Evolutionary conservation across 257 asterid genomes (phyloP).

Genomic region (Anisodus tanguticus): DNA sequence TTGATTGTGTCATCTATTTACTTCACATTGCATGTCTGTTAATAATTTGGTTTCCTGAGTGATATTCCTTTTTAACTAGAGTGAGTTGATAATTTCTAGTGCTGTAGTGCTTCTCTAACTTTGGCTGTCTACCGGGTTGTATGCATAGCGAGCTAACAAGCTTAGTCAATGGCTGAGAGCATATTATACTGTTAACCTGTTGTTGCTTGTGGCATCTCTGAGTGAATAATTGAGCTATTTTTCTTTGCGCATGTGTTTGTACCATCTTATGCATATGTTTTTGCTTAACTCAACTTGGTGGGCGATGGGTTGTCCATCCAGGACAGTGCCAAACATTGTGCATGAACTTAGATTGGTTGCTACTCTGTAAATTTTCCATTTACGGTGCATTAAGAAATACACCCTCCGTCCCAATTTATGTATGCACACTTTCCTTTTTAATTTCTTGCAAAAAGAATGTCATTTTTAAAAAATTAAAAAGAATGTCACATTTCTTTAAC

Average conservation of each 20-base stretch:
- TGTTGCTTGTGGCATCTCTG: neutral
- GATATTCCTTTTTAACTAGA: neutral
- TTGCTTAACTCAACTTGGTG: neutral
- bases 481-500: too few relatives aligned
- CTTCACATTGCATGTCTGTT: constrained; percentile 26
- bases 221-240: neutral
- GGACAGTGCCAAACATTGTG: neutral
- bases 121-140: constrained; percentile 24
- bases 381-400: neutral
- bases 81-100: constrained; percentile 21
- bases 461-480: too few relatives aligned
- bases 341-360: neutral
- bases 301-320: neutral
- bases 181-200: neutral
- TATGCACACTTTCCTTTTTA: too few relatives aligned
- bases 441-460: too few relatives aligned
- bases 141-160: neutral
- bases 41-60: constrained; percentile 20
- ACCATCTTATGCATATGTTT: neutral
- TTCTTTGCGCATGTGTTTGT: neutral
- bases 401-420: too few relatives aligned
- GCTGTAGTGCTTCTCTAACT: constrained; percentile 28
- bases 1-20: constrained; percentile 24
- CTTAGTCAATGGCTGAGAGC: neutral
- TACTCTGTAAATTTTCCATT: neutral